Evolutionary conservation across 2,329 filamentous ascomycete species (phyloP), one percentile per base, ranked within the genome.

Genomic region (Arthrobotrys musiformis): DNA sequence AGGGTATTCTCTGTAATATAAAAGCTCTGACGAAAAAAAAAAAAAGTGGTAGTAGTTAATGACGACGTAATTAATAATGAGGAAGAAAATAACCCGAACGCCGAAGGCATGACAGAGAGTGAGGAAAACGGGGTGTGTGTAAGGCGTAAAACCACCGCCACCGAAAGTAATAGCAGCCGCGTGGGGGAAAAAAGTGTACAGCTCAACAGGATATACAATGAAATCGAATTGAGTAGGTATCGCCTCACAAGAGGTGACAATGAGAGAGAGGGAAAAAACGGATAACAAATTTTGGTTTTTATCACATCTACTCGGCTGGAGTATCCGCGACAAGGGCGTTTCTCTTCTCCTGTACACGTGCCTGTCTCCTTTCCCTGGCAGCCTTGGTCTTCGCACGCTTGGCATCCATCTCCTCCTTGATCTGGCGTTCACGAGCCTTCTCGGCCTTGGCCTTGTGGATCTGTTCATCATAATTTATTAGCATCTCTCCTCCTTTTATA

Each of bases 371-470:
- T 92, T 98, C 95, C 88, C 95, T 93, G 84, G 95, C 95, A 85
- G 95, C 95, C 94, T 97, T 98, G 91, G 93, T 98, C 93, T 97
- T 97, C 86, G 93, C 93, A 88, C 95, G 93, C 91, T 97, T 98
- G 89, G 92, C 93, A 86, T 98, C 95, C 95, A 99, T 99, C 89
- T 98, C 94, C 86, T 98, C 94, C 92, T 97, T 94, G 87, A 99
- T 90, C 84, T 90, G 87, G 87, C 90, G 90, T 92, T 98, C 95
- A 87, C 95, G 95, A 81, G 90, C 90, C 89, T 97, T 96, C 93
- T 99, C 95, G 83, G 95, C 95, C 93, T 99, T 99, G 88, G 95
- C 95, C 88, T 94, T 96, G 92, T 99, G 95, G 86, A 99, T 98
- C 95, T 99, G 84, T 19, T 52, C 40, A 7, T n/a, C n/a, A 42